Base-by-base conservation (phyloP, 2,329 filamentous ascomycete genomes). In the Ilyonectria mors-panacis region DNA sequence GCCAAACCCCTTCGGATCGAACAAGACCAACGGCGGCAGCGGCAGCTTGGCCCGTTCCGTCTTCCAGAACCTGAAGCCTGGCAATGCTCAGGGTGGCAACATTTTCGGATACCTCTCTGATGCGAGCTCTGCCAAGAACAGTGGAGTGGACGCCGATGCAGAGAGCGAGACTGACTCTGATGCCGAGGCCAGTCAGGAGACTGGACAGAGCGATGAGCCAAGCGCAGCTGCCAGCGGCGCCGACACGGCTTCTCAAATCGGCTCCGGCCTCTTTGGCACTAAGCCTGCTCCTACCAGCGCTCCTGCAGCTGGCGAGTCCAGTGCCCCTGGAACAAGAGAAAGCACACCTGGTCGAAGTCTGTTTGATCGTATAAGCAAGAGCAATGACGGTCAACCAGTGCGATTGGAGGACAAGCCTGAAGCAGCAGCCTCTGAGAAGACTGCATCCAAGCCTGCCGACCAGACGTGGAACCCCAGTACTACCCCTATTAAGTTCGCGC, bases 21-120 rank as follows among this genome's bases (percentile, higher is more conserved):
- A 79, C 23, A 81, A 82, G 73, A 70, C 77, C 17, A 82, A 80
- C 47, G 80, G 79, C 45, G 79, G 77, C 37, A 63, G 73, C 37
- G 70, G 68, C 47, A 63, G 64, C 28, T 73, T 84, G 28, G 80
- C 83, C 30, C 80, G 81, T 28, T 85, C 85, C 1, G 82, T 85
- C 12, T 79, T 86, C 66, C 79, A 81, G 42, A 81, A 78, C 60
- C 58, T 79, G 17, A 84, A 85, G 75, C 74, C 81, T 9, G 68
- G 68, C 15, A 73, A 68, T 51, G 65, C 69, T 17, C 72, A 72
- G 55, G 76, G 71, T 17, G 73, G 78, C 51, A 90, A 91, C 73
- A 89, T 90, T 56, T 91, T 91, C 73, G 85, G 85, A 26, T 87
- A 90, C 70, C 82, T 91, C 8, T 90, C 88, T 1, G 87, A 88